These are phyloP conservation scores for Metschnikowia dekortorum DNA, from an alignment of 805 yeast species.

Conservation along the genomic window DNA sequence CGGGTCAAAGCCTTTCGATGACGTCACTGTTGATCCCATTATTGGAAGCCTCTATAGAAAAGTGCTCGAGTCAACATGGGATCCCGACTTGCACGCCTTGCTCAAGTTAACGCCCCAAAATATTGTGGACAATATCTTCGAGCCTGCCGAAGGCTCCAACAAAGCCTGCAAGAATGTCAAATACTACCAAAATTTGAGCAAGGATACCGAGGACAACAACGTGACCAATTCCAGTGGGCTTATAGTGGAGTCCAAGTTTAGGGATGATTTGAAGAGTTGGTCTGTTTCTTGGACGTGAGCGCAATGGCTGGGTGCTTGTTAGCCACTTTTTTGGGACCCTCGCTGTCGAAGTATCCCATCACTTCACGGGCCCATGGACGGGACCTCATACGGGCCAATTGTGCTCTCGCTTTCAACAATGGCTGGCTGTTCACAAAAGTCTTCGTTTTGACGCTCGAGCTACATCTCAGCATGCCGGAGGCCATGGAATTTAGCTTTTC, in stretches of 20 bases:
- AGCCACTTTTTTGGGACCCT: neutral
- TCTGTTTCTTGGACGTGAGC: conserved; percentile 16
- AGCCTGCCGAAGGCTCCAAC: conserved; percentile 27
- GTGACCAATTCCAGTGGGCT: conserved; percentile 32
- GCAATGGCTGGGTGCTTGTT: neutral
- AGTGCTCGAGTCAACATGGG: conserved; percentile 61
- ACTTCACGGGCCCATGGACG: conserved; percentile 10
- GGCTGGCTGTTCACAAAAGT: conserved; percentile 8
- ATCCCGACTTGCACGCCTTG: conserved; percentile 40
- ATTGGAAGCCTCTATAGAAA: conserved; percentile 48
- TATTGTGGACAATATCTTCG: conserved; percentile 69
- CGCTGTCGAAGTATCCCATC: conserved; percentile 6
- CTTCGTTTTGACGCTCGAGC: neutral
- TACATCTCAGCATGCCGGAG: neutral
- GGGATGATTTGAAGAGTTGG: conserved; percentile 40
- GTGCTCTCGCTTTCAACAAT: conserved; percentile 10
- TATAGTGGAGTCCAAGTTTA: conserved; percentile 36
- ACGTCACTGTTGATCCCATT: conserved; percentile 44
- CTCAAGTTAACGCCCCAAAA: conserved; percentile 62
- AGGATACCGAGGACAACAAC: conserved; percentile 20
- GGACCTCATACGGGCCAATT: conserved; percentile 7
- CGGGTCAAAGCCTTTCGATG: conserved; percentile 12
- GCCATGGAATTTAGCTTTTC: neutral
- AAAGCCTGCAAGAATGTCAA: conserved; percentile 17
- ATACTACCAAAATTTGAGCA: conserved; percentile 16